These are phyloP conservation scores for Auricularia sp. DNA, from an alignment of 768 basidiomycete genomes.

Conservation along the genomic window DNA sequence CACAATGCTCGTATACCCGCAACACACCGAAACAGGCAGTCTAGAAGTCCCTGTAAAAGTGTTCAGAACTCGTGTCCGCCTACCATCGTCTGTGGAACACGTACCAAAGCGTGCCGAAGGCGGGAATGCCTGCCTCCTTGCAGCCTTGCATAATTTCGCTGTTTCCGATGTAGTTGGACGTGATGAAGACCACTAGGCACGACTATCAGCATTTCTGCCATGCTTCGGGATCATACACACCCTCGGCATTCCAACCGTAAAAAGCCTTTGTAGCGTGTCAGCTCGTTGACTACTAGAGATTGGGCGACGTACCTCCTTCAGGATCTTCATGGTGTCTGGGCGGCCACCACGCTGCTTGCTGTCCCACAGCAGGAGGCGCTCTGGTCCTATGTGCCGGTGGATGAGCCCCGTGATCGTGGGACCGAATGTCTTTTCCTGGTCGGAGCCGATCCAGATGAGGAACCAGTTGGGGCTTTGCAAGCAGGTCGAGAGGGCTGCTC, in stretches of 20 bases:
- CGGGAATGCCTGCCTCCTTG: conserved; percentile 57
- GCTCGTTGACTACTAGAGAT: neutral
- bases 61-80: too few species aligned
- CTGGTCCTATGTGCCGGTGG: conserved; percentile 58
- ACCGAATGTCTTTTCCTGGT: conserved; percentile 79
- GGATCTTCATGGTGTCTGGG: conserved; percentile 66
- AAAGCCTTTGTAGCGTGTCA: conserved; percentile 27
- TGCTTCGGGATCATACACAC: conserved; percentile 17
- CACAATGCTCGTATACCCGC: neutral
- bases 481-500: conserved; percentile 68
- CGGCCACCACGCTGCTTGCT: conserved; percentile 60
- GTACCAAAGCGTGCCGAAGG: conserved; percentile 26
- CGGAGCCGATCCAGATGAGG: conserved; percentile 43
- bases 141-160: conserved; percentile 72
- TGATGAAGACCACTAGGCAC: conserved; percentile 61
- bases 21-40: neutral
- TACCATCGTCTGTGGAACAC: neutral
- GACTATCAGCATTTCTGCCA: neutral
- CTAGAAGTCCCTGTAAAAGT: conserved; percentile 16
- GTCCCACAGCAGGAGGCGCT: conserved; percentile 70
- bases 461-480: conserved; percentile 68
- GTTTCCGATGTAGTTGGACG: conserved; percentile 74
- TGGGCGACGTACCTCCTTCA: conserved; percentile 36
- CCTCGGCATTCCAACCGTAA: conserved; percentile 62
- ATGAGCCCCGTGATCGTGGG: conserved; percentile 70